These are phyloP conservation scores for Sphagnurus paluster DNA, from an alignment of 1,284 basidiomycete genomes.

Conservation along the genomic window DNA sequence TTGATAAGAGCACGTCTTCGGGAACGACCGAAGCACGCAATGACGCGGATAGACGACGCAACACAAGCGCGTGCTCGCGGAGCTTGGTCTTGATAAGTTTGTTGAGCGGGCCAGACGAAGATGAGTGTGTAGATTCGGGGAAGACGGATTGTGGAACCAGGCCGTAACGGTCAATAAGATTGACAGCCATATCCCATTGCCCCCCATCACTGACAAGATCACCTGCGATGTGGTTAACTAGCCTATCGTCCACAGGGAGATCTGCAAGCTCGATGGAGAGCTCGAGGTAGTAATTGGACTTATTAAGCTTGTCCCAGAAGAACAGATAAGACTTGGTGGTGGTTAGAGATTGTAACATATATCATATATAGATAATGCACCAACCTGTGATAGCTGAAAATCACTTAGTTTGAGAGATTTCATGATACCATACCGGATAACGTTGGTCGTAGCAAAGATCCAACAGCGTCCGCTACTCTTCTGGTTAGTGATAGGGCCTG, in stretches of 20 bases:
- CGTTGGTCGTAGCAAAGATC: conserved; percentile 91
- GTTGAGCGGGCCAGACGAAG: conserved; percentile 74
- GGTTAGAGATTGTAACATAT: not conserved
- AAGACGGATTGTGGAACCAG: conserved; percentile 80
- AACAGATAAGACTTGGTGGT: conserved; percentile 75
- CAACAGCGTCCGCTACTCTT: conserved; percentile 87
- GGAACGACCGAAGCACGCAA: conserved; percentile 48
- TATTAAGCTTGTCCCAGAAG: conserved; percentile 96
- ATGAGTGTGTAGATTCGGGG: conserved; percentile 87
- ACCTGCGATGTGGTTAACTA: conserved; percentile 74
- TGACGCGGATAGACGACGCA: conserved; percentile 64
- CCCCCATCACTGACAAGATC: conserved; percentile 91
- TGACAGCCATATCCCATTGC: conserved; percentile 95
- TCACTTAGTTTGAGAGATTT: conserved; percentile 84
- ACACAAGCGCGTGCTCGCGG: conserved; percentile 84
- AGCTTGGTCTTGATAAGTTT: conserved; percentile 85
- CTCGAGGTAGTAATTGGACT: conserved; percentile 94
- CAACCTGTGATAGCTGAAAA: conserved; percentile 86
- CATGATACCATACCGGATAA: conserved; percentile 83
- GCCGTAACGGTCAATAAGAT: conserved; percentile 82
- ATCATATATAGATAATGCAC: not conserved
- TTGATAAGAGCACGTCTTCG: conserved; percentile 43
- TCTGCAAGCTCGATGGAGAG: conserved; percentile 82
- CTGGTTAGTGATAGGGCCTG: conserved; percentile 86
- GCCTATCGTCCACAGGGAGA: conserved; percentile 79